phyloP scores from a whole-genome alignment of 257 asterid species.

The Solanum tarapatanum region DNA sequence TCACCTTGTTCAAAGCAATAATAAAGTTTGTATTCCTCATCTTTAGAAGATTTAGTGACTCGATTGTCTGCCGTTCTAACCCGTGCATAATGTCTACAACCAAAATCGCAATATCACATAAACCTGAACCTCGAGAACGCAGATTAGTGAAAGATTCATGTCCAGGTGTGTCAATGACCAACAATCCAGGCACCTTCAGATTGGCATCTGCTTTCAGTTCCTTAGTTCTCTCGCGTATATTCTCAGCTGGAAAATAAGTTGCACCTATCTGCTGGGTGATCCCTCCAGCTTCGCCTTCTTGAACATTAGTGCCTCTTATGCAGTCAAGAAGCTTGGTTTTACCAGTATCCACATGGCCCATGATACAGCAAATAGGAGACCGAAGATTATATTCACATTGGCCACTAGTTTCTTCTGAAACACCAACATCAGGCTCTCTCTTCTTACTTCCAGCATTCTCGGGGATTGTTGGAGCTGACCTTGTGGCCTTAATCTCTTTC shows the following conservation, averaged over 20 bases:
- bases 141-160: constrained; percentile 91
- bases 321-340: constrained; percentile 95
- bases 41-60: constrained; percentile 84
- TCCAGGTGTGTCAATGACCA: constrained; percentile 98
- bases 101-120: constrained; percentile 93
- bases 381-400: constrained; percentile 43
- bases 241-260: constrained; percentile 90
- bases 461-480: neutral
- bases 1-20: constrained; percentile 91
- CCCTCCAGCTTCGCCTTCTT: constrained; percentile 99
- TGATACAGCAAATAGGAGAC: constrained; percentile 95
- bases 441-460: constrained; percentile 19
- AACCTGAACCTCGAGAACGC: constrained; percentile 95
- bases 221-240: constrained; percentile 93
- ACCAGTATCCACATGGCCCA: constrained; percentile 31
- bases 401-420: constrained; percentile 16
- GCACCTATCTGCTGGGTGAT: constrained; percentile 99
- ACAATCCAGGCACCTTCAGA: constrained; percentile 86
- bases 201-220: constrained; percentile 96
- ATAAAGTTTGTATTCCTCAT: constrained; percentile 90
- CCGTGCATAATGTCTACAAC: constrained; percentile 99
- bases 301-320: constrained; percentile 95
- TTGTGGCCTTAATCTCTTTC: neutral
- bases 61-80: constrained; percentile 90
- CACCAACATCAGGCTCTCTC: constrained; percentile 19